A percentile compares a stretch with the other conserved stretches of the same genome.
Conservation (phyloP, 345 rosid genomes). For the thale cress (Arabidopsis thaliana) region DNA sequence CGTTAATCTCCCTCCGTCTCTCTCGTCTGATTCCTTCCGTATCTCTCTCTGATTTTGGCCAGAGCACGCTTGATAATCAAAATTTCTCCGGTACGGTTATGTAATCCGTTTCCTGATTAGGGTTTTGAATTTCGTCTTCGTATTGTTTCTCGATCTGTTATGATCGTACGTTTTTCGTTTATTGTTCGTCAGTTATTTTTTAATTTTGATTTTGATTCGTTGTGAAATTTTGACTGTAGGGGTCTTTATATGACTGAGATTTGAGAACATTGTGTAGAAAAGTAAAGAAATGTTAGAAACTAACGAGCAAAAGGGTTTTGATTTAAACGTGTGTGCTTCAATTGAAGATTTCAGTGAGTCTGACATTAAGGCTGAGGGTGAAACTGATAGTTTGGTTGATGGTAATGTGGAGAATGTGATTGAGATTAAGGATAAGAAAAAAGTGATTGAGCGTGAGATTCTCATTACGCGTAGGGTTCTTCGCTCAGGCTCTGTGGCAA, state of each 20-base stretch:
- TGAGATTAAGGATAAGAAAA: constrained; percentile 45
- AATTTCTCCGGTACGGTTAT: constrained; percentile 9
- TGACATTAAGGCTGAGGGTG: constrained; percentile 19
- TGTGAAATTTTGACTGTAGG: constrained; percentile 30
- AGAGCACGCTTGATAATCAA: neutral
- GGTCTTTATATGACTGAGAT: constrained; percentile 43
- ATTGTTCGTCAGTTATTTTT: constrained; percentile 17
- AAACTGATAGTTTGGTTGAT: constrained; percentile 21
- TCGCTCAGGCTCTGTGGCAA: constrained; percentile 50
- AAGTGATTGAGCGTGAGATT: constrained; percentile 18
- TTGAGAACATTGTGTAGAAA: constrained; percentile 37
- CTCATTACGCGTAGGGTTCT: constrained; percentile 53
- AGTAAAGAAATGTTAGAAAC: constrained; percentile 15
- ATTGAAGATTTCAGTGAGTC: constrained; percentile 29
- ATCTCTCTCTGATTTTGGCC: neutral
- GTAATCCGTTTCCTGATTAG: constrained; percentile 18
- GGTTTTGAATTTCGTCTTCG: constrained; percentile 16
- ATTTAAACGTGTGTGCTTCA: constrained; percentile 35
- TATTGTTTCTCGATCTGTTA: neutral
- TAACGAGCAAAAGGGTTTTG: constrained; percentile 26
- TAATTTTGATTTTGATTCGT: constrained; percentile 1
- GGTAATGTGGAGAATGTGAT: neutral
- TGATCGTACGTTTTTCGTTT: neutral
- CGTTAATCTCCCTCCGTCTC: constrained; percentile 3
- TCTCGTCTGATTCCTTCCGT: neutral